Evolutionary conservation across 2,329 filamentous ascomycete genomes (phyloP).

Genomic region (Geoglossum cookeanum): DNA sequence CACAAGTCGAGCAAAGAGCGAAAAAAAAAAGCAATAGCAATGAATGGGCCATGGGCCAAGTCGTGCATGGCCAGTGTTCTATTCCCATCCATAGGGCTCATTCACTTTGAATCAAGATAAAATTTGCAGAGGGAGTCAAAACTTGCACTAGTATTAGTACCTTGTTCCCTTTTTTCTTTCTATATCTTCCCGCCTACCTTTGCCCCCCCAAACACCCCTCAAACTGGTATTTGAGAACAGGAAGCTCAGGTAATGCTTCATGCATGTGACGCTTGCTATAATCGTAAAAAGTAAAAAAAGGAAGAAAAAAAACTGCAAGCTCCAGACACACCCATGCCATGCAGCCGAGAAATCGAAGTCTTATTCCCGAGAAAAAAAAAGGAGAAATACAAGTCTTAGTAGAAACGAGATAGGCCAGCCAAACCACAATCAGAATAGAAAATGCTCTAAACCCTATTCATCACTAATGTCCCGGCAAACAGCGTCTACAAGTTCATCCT

Average conservation of each 20-base stretch:
- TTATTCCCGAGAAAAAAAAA: too few relatives aligned
- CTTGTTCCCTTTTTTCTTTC: too few relatives aligned
- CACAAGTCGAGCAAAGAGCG: too few relatives aligned
- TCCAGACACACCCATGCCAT: background rate
- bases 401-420: background rate
- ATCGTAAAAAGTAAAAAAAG: too few relatives aligned
- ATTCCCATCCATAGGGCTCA: too few relatives aligned
- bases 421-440: background rate
- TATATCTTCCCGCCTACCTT: too few relatives aligned
- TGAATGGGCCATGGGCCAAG: too few relatives aligned
- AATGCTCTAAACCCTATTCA: background rate
- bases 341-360: background rate
- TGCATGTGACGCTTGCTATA: background rate
- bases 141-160: too few relatives aligned
- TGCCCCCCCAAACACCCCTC: background rate
- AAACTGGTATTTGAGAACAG: background rate
- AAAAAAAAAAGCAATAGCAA: too few relatives aligned
- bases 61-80: too few relatives aligned
- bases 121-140: too few relatives aligned
- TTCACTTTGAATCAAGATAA: too few relatives aligned
- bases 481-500: slow-evolving; percentile 37
- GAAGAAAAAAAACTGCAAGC: background rate
- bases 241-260: background rate
- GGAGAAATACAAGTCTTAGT: background rate
- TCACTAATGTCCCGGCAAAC: slow-evolving; percentile 27